Evolutionary conservation across 1,284 basidiomycete species (phyloP), one percentile per base, ranked within the genome.

Genomic region (Cutaneotrichosporon curvatum): DNA sequence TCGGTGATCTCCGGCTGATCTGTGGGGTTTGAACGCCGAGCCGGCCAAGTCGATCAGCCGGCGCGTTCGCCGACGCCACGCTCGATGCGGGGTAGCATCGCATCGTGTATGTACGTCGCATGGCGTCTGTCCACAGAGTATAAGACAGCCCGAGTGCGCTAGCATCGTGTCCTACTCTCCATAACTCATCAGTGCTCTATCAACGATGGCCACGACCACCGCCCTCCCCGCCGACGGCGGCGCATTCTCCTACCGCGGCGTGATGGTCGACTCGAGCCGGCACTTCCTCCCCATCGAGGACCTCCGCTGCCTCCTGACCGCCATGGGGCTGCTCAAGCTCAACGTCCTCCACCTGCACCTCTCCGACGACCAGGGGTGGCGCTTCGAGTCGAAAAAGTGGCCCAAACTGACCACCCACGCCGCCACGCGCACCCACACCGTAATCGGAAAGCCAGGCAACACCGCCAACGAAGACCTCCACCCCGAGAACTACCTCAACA

Each of bases 271-370:
- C 37, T 30, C 25, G 1, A 36, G 39, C 2, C 49, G 53, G 8
- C 53, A 55, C 45, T 55, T 55, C 21, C 32, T 38, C 10, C 53
- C 53, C 3, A 28, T 48, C 9, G 16, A 10, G 25, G 53, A 48
- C 32, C 16, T 55, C 10, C 28, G 32, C 25, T 45, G 43, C 15
- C 34, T 55, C 35, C 15, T 55, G n/a, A 43, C 42, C 28, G 53
- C 31, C 23, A 43, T 55, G 43, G 37, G 40, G 14, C 38, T 52
- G 20, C 36, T 55, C 33, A 23, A 38, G 15, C 47, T 55, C 40
- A 55, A 55, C 43, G 44, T 48, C 8, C 53, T 55, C 11, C 53
- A 55, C 42, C n/a, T 55, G 12, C 53, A 55, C 38, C 44, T 55
- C 12, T 40, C 46, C 15, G 53, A 55, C 40, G 53, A 55, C 42